Evolutionary conservation across 2,329 filamentous ascomycete species (phyloP), one percentile per base, ranked within the genome.

Genomic region (Aspergillus quadrilineatus): DNA sequence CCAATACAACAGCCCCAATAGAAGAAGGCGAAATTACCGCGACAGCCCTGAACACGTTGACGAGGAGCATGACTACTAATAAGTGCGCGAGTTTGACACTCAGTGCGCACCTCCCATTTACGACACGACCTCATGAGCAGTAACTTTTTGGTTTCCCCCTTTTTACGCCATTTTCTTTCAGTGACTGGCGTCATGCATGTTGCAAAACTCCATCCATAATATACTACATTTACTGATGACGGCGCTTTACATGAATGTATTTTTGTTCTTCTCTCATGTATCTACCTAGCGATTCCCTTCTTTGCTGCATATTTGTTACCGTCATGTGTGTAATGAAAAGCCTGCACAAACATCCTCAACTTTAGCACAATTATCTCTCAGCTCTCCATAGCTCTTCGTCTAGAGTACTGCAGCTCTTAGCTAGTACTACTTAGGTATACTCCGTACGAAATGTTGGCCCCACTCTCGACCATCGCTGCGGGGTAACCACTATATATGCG

Each of bases 31-130:
- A 60, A 73, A 67, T 46, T 76, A 75, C 61, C 69, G 72, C 60
- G 70, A 68, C 55, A 76, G 74, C 61, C 74, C 74, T 36, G 68
- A 71, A 54, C 74, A 76, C 55, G 64, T 74, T 63, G 75, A 77
- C 55, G 70, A 72, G 56, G 71, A 73, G 53, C 66, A 72, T 55
- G 65, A 70, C 43, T 72, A 73, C 56, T 71, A 60, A 62, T 59
- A 71, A 59, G 61, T 59, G 10, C 26, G 44, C 50, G 45, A 37
- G 55, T 57, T 57, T 57, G 55, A 57, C 36, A 57, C 55, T 53
- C 44, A 22, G 53, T 29, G 29, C n/a, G 10, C 17, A 42, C 17
- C 48, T 55, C 53, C 50, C 47, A 59, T 61, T 55, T 53, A 53
- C 59, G 43, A 56, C 32, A 65, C 55, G 61, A 65, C 54, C 46